Base-by-base conservation (phyloP, 1,284 basidiomycete genomes). In the Porogramme epimiltina region DNA sequence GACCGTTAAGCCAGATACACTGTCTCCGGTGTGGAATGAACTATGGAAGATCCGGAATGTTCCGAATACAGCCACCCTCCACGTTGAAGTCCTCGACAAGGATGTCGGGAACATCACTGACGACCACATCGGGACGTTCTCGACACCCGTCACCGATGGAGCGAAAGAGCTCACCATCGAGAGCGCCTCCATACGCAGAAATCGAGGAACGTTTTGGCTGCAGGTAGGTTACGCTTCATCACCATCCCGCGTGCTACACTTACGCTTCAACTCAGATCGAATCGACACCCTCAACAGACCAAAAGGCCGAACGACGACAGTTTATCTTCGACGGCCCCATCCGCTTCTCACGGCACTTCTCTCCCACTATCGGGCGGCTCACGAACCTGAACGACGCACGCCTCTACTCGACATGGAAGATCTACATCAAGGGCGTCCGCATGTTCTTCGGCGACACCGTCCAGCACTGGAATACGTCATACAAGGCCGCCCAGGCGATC, bases 321-420 rank as follows among this genome's bases (percentile, higher is more conserved):
- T 90, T 88, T 67, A 73, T 77, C 49, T 91, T 90, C 65, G 81
- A 86, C 60, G 87, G 88, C 0, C 88, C 87, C 24, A 76, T 87
- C 47, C 85, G 84, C 42, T 90, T 77, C 66, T 84, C 86, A 3
- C 73, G 79, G 8, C 87, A 90, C 63, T 80, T 73, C 66, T 88
- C 86, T 2, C 85, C 86, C 0, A 85, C 82, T 0, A 74, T 87
- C 41, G 87, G 86, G 23, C 71, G 69, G 2, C 66, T 88, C 26
- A 84, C 85, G 3, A 80, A 81, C 52, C 65, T 83, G 48, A 77
- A 82, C 63, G 80, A 83, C 52, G 75, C 75, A 0, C 80, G 87
- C 0, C 72, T 89, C n/a, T 90, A 89, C 66, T 84, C 85, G 23
- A 91, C 88, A 2, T 91, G 88, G 88, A 89, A 89, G 66, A 77